Evolutionary conservation across 805 yeast genomes (phyloP).

Genomic region (Yamadazyma laniorum): DNA sequence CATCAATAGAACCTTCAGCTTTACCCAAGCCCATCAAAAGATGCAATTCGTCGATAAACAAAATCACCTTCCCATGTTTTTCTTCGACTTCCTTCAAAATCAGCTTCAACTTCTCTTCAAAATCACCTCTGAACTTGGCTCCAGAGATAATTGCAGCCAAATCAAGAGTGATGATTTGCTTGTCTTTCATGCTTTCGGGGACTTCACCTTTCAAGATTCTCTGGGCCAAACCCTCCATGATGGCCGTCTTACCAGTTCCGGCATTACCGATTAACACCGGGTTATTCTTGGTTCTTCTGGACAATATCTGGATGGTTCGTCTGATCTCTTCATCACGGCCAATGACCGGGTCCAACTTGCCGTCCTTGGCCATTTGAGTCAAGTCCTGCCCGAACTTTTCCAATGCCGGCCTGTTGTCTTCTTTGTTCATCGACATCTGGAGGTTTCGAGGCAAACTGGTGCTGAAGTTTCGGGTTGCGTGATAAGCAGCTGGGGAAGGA

Average conservation of each 20-base stretch:
- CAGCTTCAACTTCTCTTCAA: conserved; percentile 82
- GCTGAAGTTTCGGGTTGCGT: conserved; percentile 20
- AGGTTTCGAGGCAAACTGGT: conserved; percentile 15
- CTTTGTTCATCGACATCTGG: conserved; percentile 43
- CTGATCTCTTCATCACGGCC: conserved; percentile 96
- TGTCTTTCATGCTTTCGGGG: conserved; percentile 89
- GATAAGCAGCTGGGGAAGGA: background rate
- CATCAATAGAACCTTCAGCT: conserved; percentile 94
- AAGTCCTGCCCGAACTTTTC: conserved; percentile 83
- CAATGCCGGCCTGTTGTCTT: conserved; percentile 66
- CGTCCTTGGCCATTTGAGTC: conserved; percentile 82
- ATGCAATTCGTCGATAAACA: conserved; percentile 90
- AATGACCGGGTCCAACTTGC: conserved; percentile 93
- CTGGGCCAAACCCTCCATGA: conserved; percentile 96
- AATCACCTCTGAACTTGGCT: conserved; percentile 94
- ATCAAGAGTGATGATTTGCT: conserved; percentile 79
- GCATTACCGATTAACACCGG: conserved; percentile 96
- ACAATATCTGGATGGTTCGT: conserved; percentile 86
- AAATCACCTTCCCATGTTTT: conserved; percentile 68
- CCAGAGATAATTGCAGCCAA: conserved; percentile 89
- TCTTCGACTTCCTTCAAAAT: conserved; percentile 84
- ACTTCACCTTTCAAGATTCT: conserved; percentile 88
- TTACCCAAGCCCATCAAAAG: conserved; percentile 87
- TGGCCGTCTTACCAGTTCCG: conserved; percentile 97
- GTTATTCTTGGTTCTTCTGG: conserved; percentile 91